A percentile compares a stretch with the other conserved stretches of the same genome.
These are phyloP conservation scores for Dactylellina drechsleri DNA, from an alignment of 2,329 filamentous ascomycete species.

Conservation along the genomic window DNA sequence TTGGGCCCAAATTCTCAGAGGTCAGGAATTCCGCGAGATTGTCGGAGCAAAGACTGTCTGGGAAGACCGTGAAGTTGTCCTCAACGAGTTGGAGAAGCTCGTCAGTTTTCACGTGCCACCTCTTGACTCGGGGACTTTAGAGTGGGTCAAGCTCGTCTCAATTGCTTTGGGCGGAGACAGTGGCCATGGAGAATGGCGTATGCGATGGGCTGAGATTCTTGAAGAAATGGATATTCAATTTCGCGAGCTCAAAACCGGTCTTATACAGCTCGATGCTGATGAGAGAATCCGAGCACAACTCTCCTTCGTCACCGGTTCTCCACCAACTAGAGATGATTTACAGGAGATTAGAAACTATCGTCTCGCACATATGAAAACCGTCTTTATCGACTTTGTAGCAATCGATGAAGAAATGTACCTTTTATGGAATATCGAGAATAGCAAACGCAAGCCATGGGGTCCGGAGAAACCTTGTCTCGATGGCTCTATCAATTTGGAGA, in stretches of 20 bases:
- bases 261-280: slow-evolving; percentile 4
- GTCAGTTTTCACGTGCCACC: slow-evolving; percentile 14
- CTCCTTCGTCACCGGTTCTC: slow-evolving; percentile 8
- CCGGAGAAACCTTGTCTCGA: background rate
- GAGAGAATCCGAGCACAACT: slow-evolving; percentile 4
- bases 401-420: slow-evolving; percentile 18
- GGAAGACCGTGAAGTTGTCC: slow-evolving; percentile 25
- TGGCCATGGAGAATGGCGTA: slow-evolving; percentile 22
- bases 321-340: slow-evolving; percentile 17
- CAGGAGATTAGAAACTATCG: slow-evolving; percentile 13
- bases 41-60: slow-evolving; percentile 30
- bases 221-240: background rate
- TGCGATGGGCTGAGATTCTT: background rate
- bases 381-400: slow-evolving; percentile 32
- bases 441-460: background rate
- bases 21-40: slow-evolving; percentile 17
- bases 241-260: background rate
- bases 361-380: background rate
- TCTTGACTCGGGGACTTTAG: background rate
- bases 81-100: slow-evolving; percentile 34
- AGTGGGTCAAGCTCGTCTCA: slow-evolving; percentile 1
- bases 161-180: slow-evolving; percentile 6
- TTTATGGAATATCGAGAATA: slow-evolving; percentile 38
- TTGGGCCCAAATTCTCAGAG: slow-evolving; percentile 20
- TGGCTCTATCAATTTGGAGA: background rate